These are phyloP conservation scores for Pezicula neosporulosa DNA, from an alignment of 2,329 filamentous ascomycete genomes.

Conservation along the genomic window DNA sequence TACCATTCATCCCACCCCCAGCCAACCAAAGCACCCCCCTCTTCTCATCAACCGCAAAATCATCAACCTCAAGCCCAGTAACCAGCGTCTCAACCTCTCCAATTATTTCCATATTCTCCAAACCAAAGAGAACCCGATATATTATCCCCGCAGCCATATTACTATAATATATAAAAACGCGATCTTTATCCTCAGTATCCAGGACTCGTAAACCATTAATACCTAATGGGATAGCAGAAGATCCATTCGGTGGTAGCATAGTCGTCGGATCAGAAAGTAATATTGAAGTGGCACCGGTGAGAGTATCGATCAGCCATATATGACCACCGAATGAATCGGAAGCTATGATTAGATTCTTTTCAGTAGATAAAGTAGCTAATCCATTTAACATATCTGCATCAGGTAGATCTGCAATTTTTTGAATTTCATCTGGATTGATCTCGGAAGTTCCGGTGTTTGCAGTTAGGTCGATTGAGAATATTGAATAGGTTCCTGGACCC, in stretches of 20 bases:
- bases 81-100: not conserved
- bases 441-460: not conserved
- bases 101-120: not conserved
- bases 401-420: constrained; percentile 17
- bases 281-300: not conserved
- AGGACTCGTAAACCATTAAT: not conserved
- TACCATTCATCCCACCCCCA: not conserved
- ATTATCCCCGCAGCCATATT: not conserved
- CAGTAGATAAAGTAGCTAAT: constrained; percentile 5
- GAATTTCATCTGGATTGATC: not conserved
- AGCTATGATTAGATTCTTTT: constrained; percentile 10
- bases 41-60: not conserved
- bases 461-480: constrained; percentile 15
- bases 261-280: not conserved
- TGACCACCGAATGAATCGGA: not conserved
- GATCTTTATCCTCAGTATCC: not conserved
- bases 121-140: not conserved
- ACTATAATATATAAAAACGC: not conserved
- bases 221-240: not conserved
- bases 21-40: not conserved
- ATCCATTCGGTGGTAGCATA: not conserved
- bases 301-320: not conserved
- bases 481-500: constrained; percentile 5
- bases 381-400: constrained; percentile 20
- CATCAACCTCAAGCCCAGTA: not conserved